phyloP scores from a whole-genome alignment of 2,329 filamentous ascomycete species.

The Dactylellina drechsleri region DNA sequence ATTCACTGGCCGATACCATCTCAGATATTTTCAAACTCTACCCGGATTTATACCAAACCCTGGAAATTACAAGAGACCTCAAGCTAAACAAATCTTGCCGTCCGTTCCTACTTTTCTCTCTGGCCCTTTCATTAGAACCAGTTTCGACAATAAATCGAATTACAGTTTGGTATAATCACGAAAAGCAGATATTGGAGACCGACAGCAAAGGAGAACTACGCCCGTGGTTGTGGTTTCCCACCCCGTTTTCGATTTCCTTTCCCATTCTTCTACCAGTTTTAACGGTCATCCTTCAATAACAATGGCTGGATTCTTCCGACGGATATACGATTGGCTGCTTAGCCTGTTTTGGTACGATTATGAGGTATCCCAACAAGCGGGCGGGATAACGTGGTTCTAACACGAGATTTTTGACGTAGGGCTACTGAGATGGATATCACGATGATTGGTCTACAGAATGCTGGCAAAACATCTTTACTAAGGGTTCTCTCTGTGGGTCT shows the following conservation, averaged over 20 bases:
- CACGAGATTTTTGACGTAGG: conserved; percentile 67
- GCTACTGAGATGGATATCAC: conserved; percentile 99
- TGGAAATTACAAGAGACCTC: conserved; percentile 8
- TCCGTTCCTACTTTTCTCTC: too few species aligned
- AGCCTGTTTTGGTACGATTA: conserved; percentile 89
- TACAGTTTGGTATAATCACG: conserved; percentile 18
- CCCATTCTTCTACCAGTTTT: conserved; percentile 19
- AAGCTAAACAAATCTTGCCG: background rate
- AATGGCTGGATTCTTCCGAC: conserved; percentile 93
- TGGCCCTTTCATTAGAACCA: too few species aligned
- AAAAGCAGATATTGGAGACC: conserved; percentile 10
- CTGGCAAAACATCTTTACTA: conserved; percentile 94
- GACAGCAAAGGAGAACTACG: conserved; percentile 33
- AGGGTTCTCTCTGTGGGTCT: conserved; percentile 89
- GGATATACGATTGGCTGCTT: conserved; percentile 97
- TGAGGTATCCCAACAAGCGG: conserved; percentile 54
- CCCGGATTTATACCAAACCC: conserved; percentile 2
- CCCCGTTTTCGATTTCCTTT: conserved; percentile 41
- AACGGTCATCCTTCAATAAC: conserved; percentile 59
- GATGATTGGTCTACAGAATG: conserved; percentile 98
- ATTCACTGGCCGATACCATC: conserved; percentile 3
- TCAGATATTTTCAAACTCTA: conserved; percentile 11
- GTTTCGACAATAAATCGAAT: background rate
- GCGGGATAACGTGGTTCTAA: conserved; percentile 54
- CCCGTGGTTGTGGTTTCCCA: conserved; percentile 29